Percentiles rank a stretch among this genome's conserved stretches.
Conservation (phyloP, 805 yeast species). For the Kazachstania kunashirensis region DNA sequence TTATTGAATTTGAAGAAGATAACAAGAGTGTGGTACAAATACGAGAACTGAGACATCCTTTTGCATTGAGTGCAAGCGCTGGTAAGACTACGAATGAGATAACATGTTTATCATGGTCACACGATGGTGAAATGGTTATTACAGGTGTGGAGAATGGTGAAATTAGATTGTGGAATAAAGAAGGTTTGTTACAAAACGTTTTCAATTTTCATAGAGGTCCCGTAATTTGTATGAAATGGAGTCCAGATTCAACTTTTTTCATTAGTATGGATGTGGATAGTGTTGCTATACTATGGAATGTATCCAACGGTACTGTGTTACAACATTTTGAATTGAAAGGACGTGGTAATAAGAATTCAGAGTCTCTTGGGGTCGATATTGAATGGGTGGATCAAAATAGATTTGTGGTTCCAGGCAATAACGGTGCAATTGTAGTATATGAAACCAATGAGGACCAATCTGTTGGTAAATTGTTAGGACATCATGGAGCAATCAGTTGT, state of each 20-base stretch:
- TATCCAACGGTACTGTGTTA: constrained; percentile 40
- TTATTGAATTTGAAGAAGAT: constrained; percentile 30
- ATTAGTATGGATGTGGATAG: constrained; percentile 52
- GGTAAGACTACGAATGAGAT: constrained; percentile 22
- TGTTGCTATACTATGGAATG: constrained; percentile 57
- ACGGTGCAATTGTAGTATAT: constrained; percentile 46
- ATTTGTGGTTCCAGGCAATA: constrained; percentile 60
- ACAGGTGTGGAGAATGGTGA: constrained; percentile 67
- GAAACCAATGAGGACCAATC: constrained; percentile 40
- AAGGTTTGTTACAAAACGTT: constrained; percentile 54
- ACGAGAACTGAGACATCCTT: constrained; percentile 30
- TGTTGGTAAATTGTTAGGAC: constrained; percentile 52
- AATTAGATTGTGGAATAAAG: constrained; percentile 65
- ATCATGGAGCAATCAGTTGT: constrained; percentile 46
- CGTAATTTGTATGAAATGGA: constrained; percentile 53
- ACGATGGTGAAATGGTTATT: constrained; percentile 49
- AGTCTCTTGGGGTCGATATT: constrained; percentile 42
- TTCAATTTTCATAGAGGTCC: constrained; percentile 46
- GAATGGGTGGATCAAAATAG: constrained; percentile 66
- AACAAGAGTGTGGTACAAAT: constrained; percentile 4
- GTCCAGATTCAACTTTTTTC: constrained; percentile 41
- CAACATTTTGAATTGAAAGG: constrained; percentile 30
- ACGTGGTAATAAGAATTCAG: constrained; percentile 6
- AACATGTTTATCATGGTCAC: constrained; percentile 50
- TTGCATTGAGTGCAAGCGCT: constrained; percentile 17